Percentiles rank a stretch among this genome's conserved stretches.
phyloP scores from a whole-genome alignment of 2,329 filamentous ascomycete genomes.

The Aplosporella prunicola region DNA sequence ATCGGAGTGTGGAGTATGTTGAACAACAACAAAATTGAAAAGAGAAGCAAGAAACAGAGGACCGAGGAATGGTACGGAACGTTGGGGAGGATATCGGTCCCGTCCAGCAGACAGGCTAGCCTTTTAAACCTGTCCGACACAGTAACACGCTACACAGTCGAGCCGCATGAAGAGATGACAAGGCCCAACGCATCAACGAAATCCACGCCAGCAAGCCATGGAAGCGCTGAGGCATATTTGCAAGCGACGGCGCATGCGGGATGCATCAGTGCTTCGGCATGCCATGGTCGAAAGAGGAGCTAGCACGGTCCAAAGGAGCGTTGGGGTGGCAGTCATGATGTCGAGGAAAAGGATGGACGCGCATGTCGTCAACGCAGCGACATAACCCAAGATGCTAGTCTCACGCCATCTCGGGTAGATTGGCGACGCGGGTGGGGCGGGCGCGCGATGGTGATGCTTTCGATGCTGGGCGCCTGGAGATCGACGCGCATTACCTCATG shows the following conservation, averaged over 20 bases:
- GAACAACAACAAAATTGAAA: conserved; percentile 11
- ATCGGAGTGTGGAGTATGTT: neutral
- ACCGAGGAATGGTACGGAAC: neutral
- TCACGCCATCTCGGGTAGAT: conserved; percentile 7
- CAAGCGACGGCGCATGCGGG: neutral
- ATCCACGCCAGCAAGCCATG: neutral
- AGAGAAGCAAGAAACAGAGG: conserved; percentile 9
- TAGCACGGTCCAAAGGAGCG: conserved; percentile 2
- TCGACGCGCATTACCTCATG: too few relatives aligned
- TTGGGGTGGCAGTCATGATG: conserved; percentile 9
- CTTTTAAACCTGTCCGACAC: conserved; percentile 2
- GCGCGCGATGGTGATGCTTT: too few relatives aligned
- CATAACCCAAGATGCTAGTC: conserved; percentile 2
- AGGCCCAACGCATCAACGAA: neutral
- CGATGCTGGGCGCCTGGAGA: too few relatives aligned
- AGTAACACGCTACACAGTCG: too few relatives aligned
- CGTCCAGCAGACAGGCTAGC: conserved; percentile 2
- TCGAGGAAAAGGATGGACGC: neutral
- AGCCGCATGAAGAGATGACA: too few relatives aligned
- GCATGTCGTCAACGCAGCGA: conserved; percentile 4
- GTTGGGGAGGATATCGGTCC: neutral
- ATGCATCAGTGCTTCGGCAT: neutral
- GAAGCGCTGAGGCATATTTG: neutral
- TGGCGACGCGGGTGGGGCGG: conserved; percentile 5
- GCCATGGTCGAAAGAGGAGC: conserved; percentile 2